Conservation (phyloP, 164 flowering plant genomes). For the Vitis rupestris region DNA sequence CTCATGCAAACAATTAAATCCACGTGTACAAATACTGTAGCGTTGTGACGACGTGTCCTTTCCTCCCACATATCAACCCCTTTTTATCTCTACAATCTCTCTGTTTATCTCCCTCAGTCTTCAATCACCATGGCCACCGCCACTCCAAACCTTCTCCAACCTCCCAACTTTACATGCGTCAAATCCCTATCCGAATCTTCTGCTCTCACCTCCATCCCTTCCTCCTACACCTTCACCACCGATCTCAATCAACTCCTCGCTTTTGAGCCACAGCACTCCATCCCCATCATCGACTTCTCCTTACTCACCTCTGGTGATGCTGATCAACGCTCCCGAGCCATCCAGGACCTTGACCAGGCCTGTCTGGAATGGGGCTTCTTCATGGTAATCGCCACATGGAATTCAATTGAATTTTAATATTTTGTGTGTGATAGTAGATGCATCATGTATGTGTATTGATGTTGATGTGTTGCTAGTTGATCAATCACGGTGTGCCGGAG, state of each 20-base stretch:
- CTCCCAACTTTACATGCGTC: conserved; percentile 12
- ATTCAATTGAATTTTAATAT: too few species aligned
- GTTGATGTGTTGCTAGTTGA: conserved; percentile 31
- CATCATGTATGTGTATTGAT: too few species aligned
- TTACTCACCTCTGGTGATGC: conserved; percentile 37
- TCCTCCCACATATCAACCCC: too few species aligned
- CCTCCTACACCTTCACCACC: conserved; percentile 15
- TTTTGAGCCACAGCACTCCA: conserved; percentile 9
- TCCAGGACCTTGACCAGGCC: conserved; percentile 51
- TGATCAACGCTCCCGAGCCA: conserved; percentile 41
- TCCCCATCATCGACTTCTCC: conserved; percentile 46
- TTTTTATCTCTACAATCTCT: too few species aligned
- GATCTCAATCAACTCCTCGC: conserved; percentile 4
- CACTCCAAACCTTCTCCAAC: not conserved
- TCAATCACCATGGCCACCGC: too few species aligned
- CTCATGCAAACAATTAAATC: too few species aligned
- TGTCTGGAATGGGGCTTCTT: conserved; percentile 88
- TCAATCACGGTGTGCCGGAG: conserved; percentile 71
- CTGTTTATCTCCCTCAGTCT: too few species aligned
- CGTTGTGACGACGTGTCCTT: too few species aligned
- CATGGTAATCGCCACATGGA: conserved; percentile 35
- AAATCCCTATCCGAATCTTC: conserved; percentile 29
- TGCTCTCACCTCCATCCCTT: conserved; percentile 29
- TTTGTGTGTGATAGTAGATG: too few species aligned
- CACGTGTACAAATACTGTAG: too few species aligned